phyloP scores from a whole-genome alignment of 306 rosid species.

The Trifolium pratense region DNA sequence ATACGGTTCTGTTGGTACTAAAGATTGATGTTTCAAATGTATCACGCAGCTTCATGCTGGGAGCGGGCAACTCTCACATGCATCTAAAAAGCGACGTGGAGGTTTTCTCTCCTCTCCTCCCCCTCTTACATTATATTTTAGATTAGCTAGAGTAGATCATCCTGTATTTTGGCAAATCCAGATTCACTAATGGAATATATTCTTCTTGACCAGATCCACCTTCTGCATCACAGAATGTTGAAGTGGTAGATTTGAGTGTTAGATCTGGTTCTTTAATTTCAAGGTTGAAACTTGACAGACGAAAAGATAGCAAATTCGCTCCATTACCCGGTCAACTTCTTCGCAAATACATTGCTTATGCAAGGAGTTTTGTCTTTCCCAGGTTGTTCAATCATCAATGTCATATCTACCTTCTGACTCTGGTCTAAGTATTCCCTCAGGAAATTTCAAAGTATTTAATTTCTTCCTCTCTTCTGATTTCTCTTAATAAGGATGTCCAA shows the following conservation, averaged over 20 bases:
- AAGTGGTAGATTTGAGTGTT: slow-evolving; percentile 50
- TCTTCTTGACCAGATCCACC: slow-evolving; percentile 47
- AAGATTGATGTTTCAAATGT: slow-evolving; percentile 36
- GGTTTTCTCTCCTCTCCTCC: slow-evolving; percentile 48
- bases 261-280: slow-evolving; percentile 70
- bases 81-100: slow-evolving; percentile 67
- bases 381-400: slow-evolving; percentile 55
- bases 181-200: slow-evolving; percentile 31
- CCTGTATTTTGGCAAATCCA: slow-evolving; percentile 29
- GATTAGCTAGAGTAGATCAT: slow-evolving; percentile 40
- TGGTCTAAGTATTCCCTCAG: slow-evolving; percentile 33
- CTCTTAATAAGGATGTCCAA: slow-evolving; percentile 76
- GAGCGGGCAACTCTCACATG: slow-evolving; percentile 57
- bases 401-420: slow-evolving; percentile 40
- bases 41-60: slow-evolving; percentile 83
- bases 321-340: slow-evolving; percentile 91
- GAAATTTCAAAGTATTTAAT: slow-evolving; percentile 32
- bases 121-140: slow-evolving; percentile 31
- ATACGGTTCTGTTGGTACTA: slow-evolving; percentile 31
- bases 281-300: slow-evolving; percentile 72
- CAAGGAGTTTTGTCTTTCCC: slow-evolving; percentile 79
- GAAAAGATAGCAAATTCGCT: slow-evolving; percentile 69
- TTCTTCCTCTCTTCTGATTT: slow-evolving; percentile 35
- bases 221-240: slow-evolving; percentile 55
- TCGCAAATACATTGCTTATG: slow-evolving; percentile 91